A percentile compares a stretch with the other conserved stretches of the same genome.
phyloP scores from a whole-genome alignment of 139 green algal genomes.

The Coccomyxa sp. region DNA sequence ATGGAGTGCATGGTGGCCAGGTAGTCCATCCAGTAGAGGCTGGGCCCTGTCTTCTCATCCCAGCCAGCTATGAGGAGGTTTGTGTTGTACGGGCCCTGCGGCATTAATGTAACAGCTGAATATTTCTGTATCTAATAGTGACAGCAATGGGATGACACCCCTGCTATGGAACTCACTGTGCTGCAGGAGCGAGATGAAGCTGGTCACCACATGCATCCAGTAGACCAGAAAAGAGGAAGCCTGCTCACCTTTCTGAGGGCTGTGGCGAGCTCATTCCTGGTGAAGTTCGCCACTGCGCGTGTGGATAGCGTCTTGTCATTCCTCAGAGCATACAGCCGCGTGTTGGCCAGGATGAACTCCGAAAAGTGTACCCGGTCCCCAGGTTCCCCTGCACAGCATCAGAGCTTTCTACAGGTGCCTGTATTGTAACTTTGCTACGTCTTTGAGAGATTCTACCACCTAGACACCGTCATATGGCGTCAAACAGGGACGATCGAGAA shows the following conservation, averaged over 20 bases:
- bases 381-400: conserved; percentile 13
- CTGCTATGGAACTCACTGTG: not conserved
- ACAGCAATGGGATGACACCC: not conserved
- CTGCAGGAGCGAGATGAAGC: not conserved
- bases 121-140: not conserved
- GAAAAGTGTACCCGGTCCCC: conserved; percentile 52
- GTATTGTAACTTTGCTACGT: no score
- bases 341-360: conserved; percentile 89
- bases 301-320: conserved; percentile 83
- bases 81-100: conserved; percentile 85
- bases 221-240: not conserved
- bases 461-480: not conserved
- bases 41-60: conserved; percentile 75
- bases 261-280: conserved; percentile 86
- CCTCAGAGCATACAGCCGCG: conserved; percentile 85
- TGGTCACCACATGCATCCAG: not conserved
- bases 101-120: not conserved
- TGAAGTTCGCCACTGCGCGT: conserved; percentile 88
- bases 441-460: not conserved
- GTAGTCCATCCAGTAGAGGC: conserved; percentile 98
- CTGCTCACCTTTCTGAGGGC: conserved; percentile 74
- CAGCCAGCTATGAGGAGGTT: conserved; percentile 96
- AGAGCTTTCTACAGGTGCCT: not conserved
- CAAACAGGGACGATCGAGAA: no score
- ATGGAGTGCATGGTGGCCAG: conserved; percentile 95